These are phyloP conservation scores for Fusarium musae DNA, from an alignment of 2,329 filamentous ascomycete species.

Conservation along the genomic window DNA sequence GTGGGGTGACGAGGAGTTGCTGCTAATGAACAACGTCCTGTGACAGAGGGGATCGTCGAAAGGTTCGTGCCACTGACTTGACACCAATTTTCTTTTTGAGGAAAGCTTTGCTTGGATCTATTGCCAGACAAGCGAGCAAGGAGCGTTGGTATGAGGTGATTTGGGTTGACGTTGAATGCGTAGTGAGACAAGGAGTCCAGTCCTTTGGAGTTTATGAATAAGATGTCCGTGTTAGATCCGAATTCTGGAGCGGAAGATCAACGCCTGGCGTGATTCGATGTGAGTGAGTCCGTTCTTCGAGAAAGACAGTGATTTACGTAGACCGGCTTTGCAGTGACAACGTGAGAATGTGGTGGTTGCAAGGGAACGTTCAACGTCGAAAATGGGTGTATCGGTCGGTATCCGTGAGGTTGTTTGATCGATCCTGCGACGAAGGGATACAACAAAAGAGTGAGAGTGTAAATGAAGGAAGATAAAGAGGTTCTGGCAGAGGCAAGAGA, in stretches of 20 bases:
- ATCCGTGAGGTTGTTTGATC: conserved; percentile 37
- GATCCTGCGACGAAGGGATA: conserved; percentile 45
- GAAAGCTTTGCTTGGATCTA: conserved; percentile 15
- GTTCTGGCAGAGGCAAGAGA: conserved; percentile 20
- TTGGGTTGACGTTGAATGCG: conserved; percentile 23
- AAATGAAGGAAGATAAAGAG: conserved; percentile 23
- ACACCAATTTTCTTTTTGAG: conserved; percentile 23
- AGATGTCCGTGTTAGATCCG: conserved; percentile 17
- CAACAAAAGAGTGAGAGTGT: conserved; percentile 8
- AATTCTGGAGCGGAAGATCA: conserved; percentile 29
- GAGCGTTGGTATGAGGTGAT: conserved; percentile 19
- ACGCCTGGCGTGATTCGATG: conserved; percentile 28
- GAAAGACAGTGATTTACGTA: conserved; percentile 34
- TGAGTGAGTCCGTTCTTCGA: conserved; percentile 25
- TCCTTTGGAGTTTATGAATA: conserved; percentile 36
- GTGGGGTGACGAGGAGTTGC: conserved; percentile 1
- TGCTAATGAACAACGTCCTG: conserved; percentile 11
- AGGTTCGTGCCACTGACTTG: conserved; percentile 37
- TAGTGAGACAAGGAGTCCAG: conserved; percentile 44
- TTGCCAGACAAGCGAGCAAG: conserved; percentile 24
- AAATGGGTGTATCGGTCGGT: conserved; percentile 39
- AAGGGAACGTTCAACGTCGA: conserved; percentile 48
- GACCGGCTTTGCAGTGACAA: conserved; percentile 29
- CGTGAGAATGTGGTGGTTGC: conserved; percentile 12
- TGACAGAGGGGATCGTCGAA: conserved; percentile 5